A percentile compares a stretch with the other conserved stretches of the same genome.
phyloP scores from a whole-genome alignment of 441 rosid genomes.

The Populus hybrid region DNA sequence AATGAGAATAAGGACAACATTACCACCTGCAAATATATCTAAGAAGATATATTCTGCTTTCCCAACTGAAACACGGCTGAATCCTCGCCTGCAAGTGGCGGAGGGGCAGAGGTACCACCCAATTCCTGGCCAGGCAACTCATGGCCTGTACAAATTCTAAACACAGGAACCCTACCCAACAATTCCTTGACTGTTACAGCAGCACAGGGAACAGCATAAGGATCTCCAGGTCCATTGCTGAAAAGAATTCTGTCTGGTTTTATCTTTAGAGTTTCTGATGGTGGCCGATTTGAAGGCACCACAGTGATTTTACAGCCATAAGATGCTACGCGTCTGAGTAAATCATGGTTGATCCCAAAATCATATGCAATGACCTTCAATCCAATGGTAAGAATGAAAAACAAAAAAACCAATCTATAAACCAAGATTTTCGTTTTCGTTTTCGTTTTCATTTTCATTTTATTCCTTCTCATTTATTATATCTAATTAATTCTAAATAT shows the following conservation, averaged over 20 bases:
- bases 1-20: too few species aligned
- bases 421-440: not conserved
- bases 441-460: too few species aligned
- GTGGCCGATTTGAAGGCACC: conserved; percentile 86
- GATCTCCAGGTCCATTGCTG: conserved; percentile 97
- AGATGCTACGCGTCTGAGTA: conserved; percentile 74
- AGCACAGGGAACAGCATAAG: conserved; percentile 91
- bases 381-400: conserved; percentile 9
- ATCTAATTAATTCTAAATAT: too few species aligned
- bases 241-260: conserved; percentile 87
- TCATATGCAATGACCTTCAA: conserved; percentile 78
- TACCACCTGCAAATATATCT: too few species aligned
- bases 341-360: conserved; percentile 91
- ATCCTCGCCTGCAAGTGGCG: too few species aligned
- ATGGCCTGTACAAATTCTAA: conserved; percentile 96
- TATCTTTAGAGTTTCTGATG: conserved; percentile 68
- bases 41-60: too few species aligned
- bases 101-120: conserved; percentile 44
- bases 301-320: conserved; percentile 82
- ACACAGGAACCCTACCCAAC: conserved; percentile 78
- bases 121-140: conserved; percentile 89
- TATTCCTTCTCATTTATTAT: not conserved
- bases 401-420: conserved; percentile 1
- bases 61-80: too few species aligned
- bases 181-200: conserved; percentile 75